These are phyloP conservation scores for Cryptococcus maquisensis DNA, from an alignment of 1,284 basidiomycete species.

Conservation along the genomic window DNA sequence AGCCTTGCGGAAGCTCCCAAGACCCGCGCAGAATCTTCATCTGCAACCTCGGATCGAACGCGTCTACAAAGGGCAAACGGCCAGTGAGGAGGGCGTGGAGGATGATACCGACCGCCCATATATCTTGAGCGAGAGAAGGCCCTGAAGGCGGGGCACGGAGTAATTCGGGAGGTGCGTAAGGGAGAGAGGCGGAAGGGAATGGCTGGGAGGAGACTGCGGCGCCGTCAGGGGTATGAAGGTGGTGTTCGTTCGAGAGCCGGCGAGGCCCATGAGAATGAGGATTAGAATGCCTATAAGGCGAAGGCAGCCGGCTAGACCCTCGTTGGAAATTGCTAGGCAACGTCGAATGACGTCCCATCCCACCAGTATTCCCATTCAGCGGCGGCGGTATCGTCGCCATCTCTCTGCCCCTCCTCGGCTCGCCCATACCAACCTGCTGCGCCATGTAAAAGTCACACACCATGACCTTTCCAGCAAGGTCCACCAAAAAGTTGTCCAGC, in stretches of 20 bases:
- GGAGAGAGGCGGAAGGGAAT: slow-evolving; percentile 78
- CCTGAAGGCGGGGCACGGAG: slow-evolving; percentile 51
- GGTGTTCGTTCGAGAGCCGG: slow-evolving; percentile 5
- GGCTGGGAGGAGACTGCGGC: slow-evolving; percentile 15
- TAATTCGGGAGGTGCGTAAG: slow-evolving; percentile 82
- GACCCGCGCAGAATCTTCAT: slow-evolving; percentile 83
- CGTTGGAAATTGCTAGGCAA: slow-evolving; percentile 12
- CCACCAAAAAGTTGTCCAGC: slow-evolving; percentile 91
- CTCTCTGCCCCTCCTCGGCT: background rate
- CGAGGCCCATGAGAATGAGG: slow-evolving; percentile 6
- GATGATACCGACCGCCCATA: slow-evolving; percentile 88
- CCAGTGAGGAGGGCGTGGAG: slow-evolving; percentile 78
- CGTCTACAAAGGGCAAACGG: slow-evolving; percentile 73
- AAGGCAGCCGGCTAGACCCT: slow-evolving; percentile 8
- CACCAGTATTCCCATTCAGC: background rate
- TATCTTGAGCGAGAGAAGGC: slow-evolving; percentile 64
- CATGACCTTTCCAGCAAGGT: slow-evolving; percentile 62
- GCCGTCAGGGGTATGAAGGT: background rate
- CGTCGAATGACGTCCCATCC: slow-evolving; percentile 8
- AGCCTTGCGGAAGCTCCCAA: slow-evolving; percentile 52
- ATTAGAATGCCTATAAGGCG: slow-evolving; percentile 6
- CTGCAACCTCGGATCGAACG: slow-evolving; percentile 81
- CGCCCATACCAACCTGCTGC: slow-evolving; percentile 17
- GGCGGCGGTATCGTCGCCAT: slow-evolving; percentile 9
- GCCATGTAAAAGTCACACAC: slow-evolving; percentile 49